Evolutionary conservation across 2,329 filamentous ascomycete genomes (phyloP).

Genomic region (Cadophora sp.): DNA sequence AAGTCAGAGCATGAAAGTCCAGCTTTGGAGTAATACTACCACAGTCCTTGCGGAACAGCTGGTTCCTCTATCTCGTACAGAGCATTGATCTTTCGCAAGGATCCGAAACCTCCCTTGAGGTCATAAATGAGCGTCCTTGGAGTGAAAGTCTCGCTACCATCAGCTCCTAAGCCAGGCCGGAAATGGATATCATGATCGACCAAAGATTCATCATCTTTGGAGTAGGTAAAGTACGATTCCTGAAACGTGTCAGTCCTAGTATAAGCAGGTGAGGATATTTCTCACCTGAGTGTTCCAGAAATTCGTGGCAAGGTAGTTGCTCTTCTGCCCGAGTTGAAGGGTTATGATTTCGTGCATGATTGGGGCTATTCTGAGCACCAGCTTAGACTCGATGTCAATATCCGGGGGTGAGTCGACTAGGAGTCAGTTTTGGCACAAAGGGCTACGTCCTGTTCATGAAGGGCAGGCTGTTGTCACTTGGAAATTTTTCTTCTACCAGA

Average conservation of each 20-base stretch:
- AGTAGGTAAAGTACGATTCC: conserved; percentile 98
- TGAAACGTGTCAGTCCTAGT: conserved; percentile 47
- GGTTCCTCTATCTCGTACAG: conserved; percentile 65
- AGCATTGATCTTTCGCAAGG: conserved; percentile 84
- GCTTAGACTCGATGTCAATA: background rate
- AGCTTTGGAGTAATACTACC: conserved; percentile 43
- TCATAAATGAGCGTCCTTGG: conserved; percentile 94
- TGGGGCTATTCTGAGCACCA: background rate
- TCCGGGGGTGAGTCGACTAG: background rate
- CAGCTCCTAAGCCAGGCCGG: conserved; percentile 78
- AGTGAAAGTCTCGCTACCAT: conserved; percentile 90
- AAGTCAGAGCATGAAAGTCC: conserved; percentile 14
- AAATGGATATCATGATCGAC: conserved; percentile 90
- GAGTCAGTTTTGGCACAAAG: background rate
- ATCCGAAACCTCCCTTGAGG: conserved; percentile 91
- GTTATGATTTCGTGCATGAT: conserved; percentile 96
- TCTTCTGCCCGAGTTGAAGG: conserved; percentile 88
- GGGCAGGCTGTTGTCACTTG: background rate
- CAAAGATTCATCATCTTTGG: conserved; percentile 66
- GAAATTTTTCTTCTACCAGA: background rate
- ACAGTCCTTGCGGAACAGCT: conserved; percentile 44
- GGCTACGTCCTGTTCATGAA: background rate
- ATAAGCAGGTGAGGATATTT: background rate
- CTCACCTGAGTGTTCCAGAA: conserved; percentile 94
- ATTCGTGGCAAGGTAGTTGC: conserved; percentile 92